Evolutionary conservation across 2,329 filamentous ascomycete species (phyloP).

Genomic region (Neodidymelliopsis sp.): DNA sequence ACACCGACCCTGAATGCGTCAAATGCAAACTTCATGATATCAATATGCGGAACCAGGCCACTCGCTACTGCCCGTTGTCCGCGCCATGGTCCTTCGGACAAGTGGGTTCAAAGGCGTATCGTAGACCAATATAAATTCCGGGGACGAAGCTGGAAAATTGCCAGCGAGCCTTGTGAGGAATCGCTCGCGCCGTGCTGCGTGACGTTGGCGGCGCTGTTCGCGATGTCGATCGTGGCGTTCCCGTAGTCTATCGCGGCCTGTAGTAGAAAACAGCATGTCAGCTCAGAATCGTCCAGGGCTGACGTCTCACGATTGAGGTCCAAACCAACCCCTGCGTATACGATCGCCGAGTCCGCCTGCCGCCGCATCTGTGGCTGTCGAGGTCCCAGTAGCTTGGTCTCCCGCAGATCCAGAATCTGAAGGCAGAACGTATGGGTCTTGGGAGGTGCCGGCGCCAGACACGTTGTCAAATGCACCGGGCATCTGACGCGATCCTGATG

Average conservation of each 20-base stretch:
- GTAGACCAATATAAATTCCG: conserved; percentile 5
- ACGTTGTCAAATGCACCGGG: conserved; percentile 38
- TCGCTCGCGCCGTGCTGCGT: not conserved
- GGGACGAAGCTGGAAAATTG: conserved; percentile 6
- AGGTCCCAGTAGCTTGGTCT: conserved; percentile 18
- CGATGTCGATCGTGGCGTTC: conserved; percentile 14
- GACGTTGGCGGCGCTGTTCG: conserved; percentile 10
- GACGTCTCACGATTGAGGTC: conserved; percentile 24
- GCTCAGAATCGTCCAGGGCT: not conserved
- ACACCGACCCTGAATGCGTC: not conserved
- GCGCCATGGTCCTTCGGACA: conserved; percentile 4
- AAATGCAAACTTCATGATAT: not conserved
- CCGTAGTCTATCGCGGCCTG: conserved; percentile 13
- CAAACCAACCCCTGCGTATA: conserved; percentile 47
- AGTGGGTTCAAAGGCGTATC: not conserved
- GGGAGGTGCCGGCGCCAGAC: conserved; percentile 26
- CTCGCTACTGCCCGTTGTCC: conserved; percentile 3
- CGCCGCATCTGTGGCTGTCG: conserved; percentile 19
- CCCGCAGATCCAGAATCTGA: conserved; percentile 16
- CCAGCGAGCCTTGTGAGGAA: conserved; percentile 1
- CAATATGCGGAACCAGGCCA: conserved; percentile 3
- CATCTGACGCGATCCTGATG: conserved; percentile 30
- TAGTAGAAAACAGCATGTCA: not conserved
- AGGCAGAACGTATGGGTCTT: conserved; percentile 31
- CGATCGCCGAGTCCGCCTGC: conserved; percentile 35